phyloP scores from a whole-genome alignment of 495 filamentous ascomycete genomes.

The Aspergillus carlsbadensis region DNA sequence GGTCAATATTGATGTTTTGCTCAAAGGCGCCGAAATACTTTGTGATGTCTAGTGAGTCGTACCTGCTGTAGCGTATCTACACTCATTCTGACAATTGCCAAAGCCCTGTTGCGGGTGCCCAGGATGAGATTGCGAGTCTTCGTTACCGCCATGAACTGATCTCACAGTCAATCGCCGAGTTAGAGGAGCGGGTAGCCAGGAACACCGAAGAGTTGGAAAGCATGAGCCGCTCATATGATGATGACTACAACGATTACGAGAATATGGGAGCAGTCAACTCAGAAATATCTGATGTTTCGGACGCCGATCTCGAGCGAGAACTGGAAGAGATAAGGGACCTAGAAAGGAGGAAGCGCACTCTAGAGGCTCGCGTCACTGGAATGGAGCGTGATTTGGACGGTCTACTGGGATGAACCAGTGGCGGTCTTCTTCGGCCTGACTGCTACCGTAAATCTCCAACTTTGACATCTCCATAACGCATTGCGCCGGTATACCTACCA shows the following conservation, averaged over 20 bases:
- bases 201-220: conserved; percentile 72
- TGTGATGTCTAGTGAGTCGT: conserved; percentile 75
- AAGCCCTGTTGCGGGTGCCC: conserved; percentile 77
- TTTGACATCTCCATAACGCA: too few species aligned
- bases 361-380: conserved; percentile 75
- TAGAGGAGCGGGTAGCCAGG: conserved; percentile 76
- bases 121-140: conserved; percentile 70
- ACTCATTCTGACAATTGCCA: background rate
- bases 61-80: background rate
- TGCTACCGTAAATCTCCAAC: background rate
- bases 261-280: conserved; percentile 42
- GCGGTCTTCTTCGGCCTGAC: background rate
- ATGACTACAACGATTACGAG: conserved; percentile 34
- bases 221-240: conserved; percentile 60
- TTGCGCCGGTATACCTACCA: background rate
- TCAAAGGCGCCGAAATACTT: conserved; percentile 87
- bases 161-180: conserved; percentile 69
- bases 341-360: conserved; percentile 69
- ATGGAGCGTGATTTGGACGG: conserved; percentile 81
- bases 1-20: conserved; percentile 81
- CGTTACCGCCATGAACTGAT: conserved; percentile 71
- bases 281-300: conserved; percentile 55
- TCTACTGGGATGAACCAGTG: conserved; percentile 48
- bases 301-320: conserved; percentile 72
- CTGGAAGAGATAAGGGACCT: conserved; percentile 77